Percentiles rank a stretch among this genome's conserved stretches.
These are phyloP conservation scores for Lachnellula hyalina DNA, from an alignment of 2,329 filamentous ascomycete species.

Conservation along the genomic window DNA sequence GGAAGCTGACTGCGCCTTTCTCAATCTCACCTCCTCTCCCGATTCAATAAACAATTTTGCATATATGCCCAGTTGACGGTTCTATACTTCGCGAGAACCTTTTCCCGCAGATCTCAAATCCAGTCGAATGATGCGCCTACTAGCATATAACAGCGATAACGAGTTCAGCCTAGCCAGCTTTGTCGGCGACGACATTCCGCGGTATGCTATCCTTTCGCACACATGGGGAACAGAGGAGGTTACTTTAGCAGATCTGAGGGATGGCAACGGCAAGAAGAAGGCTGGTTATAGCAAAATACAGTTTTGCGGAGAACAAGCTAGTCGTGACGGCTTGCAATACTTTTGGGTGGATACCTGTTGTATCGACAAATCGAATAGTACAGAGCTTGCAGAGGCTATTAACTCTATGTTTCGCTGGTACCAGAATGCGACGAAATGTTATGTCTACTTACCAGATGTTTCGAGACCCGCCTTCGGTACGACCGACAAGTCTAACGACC, in stretches of 20 bases:
- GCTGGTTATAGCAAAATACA: conserved; percentile 10
- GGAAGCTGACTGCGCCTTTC: too few species aligned
- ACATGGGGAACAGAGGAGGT: conserved; percentile 17
- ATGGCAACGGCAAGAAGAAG: conserved; percentile 3
- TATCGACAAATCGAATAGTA: conserved; percentile 13
- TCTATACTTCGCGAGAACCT: too few species aligned
- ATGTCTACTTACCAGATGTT: conserved; percentile 17
- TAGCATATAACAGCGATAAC: too few species aligned
- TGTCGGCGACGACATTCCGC: too few species aligned
- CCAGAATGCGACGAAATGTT: conserved; percentile 9
- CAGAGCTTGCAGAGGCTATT: conserved; percentile 14
- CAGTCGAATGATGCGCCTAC: too few species aligned
- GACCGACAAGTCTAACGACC: not conserved
- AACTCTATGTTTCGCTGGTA: conserved; percentile 20
- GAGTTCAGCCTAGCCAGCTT: too few species aligned
- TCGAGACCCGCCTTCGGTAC: not conserved
- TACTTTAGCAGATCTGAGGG: conserved; percentile 9
- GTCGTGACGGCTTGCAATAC: conserved; percentile 10
- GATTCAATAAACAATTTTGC: too few species aligned
- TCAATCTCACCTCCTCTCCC: too few species aligned
- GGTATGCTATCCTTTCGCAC: conserved; percentile 28
- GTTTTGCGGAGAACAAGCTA: conserved; percentile 15
- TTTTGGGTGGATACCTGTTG: conserved; percentile 19
- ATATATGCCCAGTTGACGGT: too few species aligned
- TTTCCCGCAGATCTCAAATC: too few species aligned